A percentile compares a stretch with the other conserved stretches of the same genome.
phyloP scores from a whole-genome alignment of 129 eudicot genomes.

The Artemisia annua region DNA sequence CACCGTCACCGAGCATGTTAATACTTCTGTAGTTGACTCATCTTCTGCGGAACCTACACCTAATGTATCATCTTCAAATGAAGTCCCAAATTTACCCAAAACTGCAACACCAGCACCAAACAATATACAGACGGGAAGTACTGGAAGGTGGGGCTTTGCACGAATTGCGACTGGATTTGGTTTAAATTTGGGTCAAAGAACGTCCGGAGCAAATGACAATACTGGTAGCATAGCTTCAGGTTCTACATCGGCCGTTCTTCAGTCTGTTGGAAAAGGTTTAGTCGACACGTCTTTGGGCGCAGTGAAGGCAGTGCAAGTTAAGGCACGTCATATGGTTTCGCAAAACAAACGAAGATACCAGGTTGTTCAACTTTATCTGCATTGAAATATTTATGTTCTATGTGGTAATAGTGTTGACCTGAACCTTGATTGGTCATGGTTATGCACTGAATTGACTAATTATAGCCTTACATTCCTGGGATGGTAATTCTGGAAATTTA shows the following conservation, averaged over 20 bases:
- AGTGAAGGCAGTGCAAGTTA: constrained; percentile 94
- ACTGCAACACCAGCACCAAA: constrained; percentile 35
- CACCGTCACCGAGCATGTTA: constrained; percentile 28
- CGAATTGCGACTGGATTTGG: constrained; percentile 73
- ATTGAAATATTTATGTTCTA: not conserved
- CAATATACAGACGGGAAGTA: constrained; percentile 43
- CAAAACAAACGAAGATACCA: constrained; percentile 98
- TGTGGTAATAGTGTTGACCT: not conserved
- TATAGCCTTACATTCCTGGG: no score
- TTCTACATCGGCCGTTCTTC: constrained; percentile 61
- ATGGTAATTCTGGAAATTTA: no score
- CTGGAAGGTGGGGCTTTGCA: constrained; percentile 58
- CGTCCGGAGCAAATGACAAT: constrained; percentile 40
- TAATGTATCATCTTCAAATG: constrained; percentile 50
- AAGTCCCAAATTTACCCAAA: constrained; percentile 43
- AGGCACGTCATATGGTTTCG: constrained; percentile 94
- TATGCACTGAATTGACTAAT: no score
- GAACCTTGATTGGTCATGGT: no score
- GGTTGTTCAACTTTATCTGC: constrained; percentile 39
- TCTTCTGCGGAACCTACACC: constrained; percentile 41
- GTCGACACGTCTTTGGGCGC: constrained; percentile 91
- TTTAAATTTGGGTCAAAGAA: constrained; percentile 37
- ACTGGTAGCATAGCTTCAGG: constrained; percentile 35
- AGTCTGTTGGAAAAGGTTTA: constrained; percentile 73
- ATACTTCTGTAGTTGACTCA: constrained; percentile 32